Evolutionary conservation across 805 yeast genomes (phyloP).

Genomic region (Yarrowia osloensis): DNA sequence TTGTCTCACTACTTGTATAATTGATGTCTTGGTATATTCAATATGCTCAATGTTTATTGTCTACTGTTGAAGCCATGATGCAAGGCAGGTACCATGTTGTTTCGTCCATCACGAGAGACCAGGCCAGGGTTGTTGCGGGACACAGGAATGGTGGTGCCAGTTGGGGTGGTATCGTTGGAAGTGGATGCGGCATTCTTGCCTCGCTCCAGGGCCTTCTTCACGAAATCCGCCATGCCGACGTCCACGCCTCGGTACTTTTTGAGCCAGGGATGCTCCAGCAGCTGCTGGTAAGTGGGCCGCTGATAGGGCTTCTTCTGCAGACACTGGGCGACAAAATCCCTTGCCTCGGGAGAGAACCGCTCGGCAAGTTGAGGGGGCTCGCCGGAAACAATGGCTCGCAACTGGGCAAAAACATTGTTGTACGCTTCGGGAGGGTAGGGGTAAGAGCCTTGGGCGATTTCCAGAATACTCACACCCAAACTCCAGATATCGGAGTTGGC

Average conservation of each 20-base stretch:
- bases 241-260: constrained; percentile 50
- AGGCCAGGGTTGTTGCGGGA: not conserved
- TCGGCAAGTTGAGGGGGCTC: constrained; percentile 80
- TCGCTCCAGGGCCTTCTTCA: constrained; percentile 34
- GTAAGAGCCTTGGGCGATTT: constrained; percentile 85
- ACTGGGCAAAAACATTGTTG: constrained; percentile 85
- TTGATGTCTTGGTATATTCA: no score
- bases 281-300: constrained; percentile 77
- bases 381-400: constrained; percentile 95
- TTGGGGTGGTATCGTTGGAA: not conserved
- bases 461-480: constrained; percentile 78
- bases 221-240: constrained; percentile 47
- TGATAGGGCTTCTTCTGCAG: constrained; percentile 76
- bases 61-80: constrained; percentile 21
- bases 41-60: constrained; percentile 25
- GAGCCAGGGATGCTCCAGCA: constrained; percentile 86
- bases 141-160: not conserved
- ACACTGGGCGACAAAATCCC: constrained; percentile 68
- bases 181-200: not conserved
- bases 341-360: constrained; percentile 72
- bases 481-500: constrained; percentile 97
- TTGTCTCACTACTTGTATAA: not conserved
- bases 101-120: constrained; percentile 10
- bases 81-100: constrained; percentile 19
- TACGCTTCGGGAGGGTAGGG: constrained; percentile 97